Percentiles rank a stretch among this genome's conserved stretches.
Evolutionary conservation across 768 basidiomycete genomes (phyloP).

Genomic region (Boletus sensibilis): DNA sequence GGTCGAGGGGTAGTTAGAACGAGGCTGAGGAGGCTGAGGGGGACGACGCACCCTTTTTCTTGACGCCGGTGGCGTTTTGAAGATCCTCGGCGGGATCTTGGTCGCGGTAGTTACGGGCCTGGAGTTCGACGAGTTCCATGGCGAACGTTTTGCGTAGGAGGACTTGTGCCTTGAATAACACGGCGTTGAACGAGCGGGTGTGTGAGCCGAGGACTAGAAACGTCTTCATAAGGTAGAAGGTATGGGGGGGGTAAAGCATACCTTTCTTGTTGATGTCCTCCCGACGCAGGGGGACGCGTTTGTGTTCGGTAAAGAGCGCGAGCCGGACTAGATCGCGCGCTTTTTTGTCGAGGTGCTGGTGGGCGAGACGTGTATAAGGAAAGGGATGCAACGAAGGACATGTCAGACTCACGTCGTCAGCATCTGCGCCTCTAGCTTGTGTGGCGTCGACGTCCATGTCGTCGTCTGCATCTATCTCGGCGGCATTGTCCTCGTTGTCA

Average conservation of each 20-base stretch:
- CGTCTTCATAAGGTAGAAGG: not conserved
- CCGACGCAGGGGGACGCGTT: conserved; percentile 60
- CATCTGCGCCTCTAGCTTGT: conserved; percentile 25
- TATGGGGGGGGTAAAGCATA: conserved; percentile 17
- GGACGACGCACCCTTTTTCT: conserved; percentile 56
- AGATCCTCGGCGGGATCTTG: conserved; percentile 42
- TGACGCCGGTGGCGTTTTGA: conserved; percentile 53
- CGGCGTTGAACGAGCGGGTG: conserved; percentile 59
- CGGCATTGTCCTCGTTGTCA: conserved; percentile 34
- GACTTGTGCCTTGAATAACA: conserved; percentile 63
- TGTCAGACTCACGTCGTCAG: conserved; percentile 16
- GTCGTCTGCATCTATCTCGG: conserved; percentile 14
- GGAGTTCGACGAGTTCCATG: conserved; percentile 82
- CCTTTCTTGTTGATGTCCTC: conserved; percentile 91
- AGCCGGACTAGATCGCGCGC: conserved; percentile 74
- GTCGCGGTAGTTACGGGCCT: conserved; percentile 49
- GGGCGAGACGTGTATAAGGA: not conserved
- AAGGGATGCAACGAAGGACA: not conserved
- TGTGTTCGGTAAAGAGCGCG: conserved; percentile 79
- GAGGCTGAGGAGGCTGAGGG: not conserved
- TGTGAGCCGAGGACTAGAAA: conserved; percentile 45
- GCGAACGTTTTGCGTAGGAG: conserved; percentile 68
- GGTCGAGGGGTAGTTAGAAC: not conserved
- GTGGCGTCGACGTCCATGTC: conserved; percentile 36
- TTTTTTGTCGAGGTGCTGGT: conserved; percentile 63